Base-by-base conservation (phyloP, 1,139 yeast species). In the Geotrichum phurueaensis region DNA sequence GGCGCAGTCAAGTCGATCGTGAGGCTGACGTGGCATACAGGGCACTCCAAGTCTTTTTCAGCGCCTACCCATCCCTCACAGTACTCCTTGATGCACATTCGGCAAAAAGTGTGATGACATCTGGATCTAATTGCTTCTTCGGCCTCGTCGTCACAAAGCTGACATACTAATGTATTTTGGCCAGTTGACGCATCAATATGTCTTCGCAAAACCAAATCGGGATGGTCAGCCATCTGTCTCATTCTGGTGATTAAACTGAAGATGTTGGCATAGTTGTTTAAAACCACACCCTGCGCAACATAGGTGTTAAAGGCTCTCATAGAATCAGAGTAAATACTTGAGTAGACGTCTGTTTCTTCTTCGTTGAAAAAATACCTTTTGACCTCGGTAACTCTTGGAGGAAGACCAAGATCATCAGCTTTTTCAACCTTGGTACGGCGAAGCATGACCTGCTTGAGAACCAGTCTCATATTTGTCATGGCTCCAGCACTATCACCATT, bases 201-300 rank as follows among this genome's bases (percentile, higher is more conserved):
- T 60, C 91, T 79, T 67, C 92, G 85, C 70, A 94, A 78, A 0
- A 94, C 97, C 65, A 95, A 78, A 75, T 95, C 99, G 0, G 99
- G 99, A 73, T 94, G 99, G 73, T 95, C 99, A 0, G 99, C 98
- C 68, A 94, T 79, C 74, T 94, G 99, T 70, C 99, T 83, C 99
- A 94, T 94, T 69, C 99, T 79, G 0, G 99, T 95, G 68, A 94
- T 92, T 62, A 95, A 80, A 0, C 98, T 92, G 76, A 94, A 95
- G 69, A 94, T 92, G 69, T 94, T 94, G 51, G 99, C 99, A 75
- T 95, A 94, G 73, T 95, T 94, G 73, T 92, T 92, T 62, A 91
- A 79, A 53, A 91, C 96, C 33, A 94, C 97, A 73, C 99, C 99
- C 70, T 89, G 94, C 29, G 96, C 95, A 53, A 94, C 98, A 72